phyloP scores from a whole-genome alignment of 2,329 filamentous ascomycete genomes.

The Rasamsonia emersonii region DNA sequence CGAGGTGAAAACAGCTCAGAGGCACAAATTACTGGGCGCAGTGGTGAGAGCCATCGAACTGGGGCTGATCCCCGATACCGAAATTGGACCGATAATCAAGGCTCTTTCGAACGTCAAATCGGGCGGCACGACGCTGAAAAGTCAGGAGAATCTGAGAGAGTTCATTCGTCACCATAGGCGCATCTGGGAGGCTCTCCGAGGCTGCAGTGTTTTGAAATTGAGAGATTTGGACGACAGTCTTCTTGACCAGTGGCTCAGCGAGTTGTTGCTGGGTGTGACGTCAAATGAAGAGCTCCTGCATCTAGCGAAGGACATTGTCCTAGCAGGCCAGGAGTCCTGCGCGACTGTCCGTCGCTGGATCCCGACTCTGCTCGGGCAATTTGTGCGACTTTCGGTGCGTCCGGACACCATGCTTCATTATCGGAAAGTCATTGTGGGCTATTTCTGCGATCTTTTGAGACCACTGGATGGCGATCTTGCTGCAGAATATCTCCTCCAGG shows the following conservation, averaged over 20 bases:
- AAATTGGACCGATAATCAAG: constrained; percentile 25
- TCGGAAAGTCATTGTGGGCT: constrained; percentile 6
- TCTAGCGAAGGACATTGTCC: constrained; percentile 4
- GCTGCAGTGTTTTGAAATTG: constrained; percentile 25
- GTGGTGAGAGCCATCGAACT: constrained; percentile 24
- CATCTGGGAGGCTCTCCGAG: constrained; percentile 31
- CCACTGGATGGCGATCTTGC: constrained; percentile 17
- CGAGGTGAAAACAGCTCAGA: constrained; percentile 11
- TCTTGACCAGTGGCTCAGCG: constrained; percentile 23
- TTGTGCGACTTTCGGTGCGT: not conserved
- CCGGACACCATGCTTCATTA: constrained; percentile 1
- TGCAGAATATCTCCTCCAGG: constrained; percentile 20
- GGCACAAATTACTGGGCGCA: constrained; percentile 16
- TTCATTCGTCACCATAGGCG: constrained; percentile 17
- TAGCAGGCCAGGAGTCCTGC: constrained; percentile 4
- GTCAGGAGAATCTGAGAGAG: constrained; percentile 9
- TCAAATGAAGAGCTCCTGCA: constrained; percentile 1
- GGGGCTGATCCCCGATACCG: constrained; percentile 24
- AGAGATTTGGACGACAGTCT: constrained; percentile 22
- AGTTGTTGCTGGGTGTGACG: constrained; percentile 13
- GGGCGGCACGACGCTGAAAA: constrained; percentile 9
- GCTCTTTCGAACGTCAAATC: constrained; percentile 15
- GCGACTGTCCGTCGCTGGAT: constrained; percentile 3
- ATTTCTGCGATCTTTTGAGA: constrained; percentile 14
- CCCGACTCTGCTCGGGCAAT: constrained; percentile 2